Conservation (phyloP, 129 eudicot species). For the Flaveria robusta region DNA sequence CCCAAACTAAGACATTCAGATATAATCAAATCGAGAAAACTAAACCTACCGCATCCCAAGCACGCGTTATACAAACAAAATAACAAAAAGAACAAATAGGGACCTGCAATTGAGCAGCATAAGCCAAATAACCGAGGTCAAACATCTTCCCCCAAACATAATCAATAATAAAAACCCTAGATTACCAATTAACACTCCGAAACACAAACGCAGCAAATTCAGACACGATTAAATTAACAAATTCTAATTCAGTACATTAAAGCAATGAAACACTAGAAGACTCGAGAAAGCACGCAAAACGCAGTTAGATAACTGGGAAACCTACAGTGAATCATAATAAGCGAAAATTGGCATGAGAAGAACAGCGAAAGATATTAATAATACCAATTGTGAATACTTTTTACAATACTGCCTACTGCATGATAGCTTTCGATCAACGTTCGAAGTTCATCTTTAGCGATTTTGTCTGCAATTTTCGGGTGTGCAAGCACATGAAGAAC, state of each 20-base stretch:
- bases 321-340: constrained; percentile 1
- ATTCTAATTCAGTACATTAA: neutral
- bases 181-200: neutral
- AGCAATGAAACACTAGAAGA: constrained; percentile 11
- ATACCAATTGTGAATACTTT: neutral
- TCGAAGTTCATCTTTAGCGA: neutral
- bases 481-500: constrained; percentile 6
- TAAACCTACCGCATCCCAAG: neutral
- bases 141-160: neutral
- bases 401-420: neutral
- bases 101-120: neutral
- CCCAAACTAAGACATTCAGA: constrained; percentile 4
- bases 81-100: neutral
- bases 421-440: constrained; percentile 17
- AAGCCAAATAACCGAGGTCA: neutral
- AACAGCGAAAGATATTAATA: constrained; percentile 7
- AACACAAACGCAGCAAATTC: constrained; percentile 10
- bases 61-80: neutral
- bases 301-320: neutral
- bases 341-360: constrained; percentile 11
- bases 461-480: constrained; percentile 12
- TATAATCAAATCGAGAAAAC: neutral
- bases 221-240: neutral
- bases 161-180: constrained; percentile 28
- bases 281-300: neutral